phyloP scores from a whole-genome alignment of 2,329 filamentous ascomycete species.

The Alternaria atra region DNA sequence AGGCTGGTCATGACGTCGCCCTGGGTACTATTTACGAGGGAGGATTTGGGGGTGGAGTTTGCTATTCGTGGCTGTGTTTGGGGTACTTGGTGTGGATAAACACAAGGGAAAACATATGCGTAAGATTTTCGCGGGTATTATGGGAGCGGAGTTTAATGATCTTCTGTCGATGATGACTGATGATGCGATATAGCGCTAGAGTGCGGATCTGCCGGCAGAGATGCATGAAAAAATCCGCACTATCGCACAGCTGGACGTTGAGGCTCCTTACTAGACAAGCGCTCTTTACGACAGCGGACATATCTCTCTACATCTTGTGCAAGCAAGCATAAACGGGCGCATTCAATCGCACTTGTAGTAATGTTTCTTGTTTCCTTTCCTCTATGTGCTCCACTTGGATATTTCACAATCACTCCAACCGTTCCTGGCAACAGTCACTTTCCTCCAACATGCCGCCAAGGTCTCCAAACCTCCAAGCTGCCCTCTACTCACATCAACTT shows the following conservation, averaged over 20 bases:
- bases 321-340: not conserved
- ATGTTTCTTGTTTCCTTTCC: constrained; percentile 20
- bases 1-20: constrained; percentile 13
- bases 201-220: constrained; percentile 6
- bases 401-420: constrained; percentile 10
- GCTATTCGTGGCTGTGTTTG: constrained; percentile 7
- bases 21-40: not conserved
- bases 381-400: constrained; percentile 26
- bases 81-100: not conserved
- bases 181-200: constrained; percentile 6
- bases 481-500: not conserved
- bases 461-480: constrained; percentile 2
- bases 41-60: not conserved
- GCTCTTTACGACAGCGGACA: not conserved
- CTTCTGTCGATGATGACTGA: constrained; percentile 2
- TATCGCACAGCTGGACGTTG: not conserved
- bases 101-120: not conserved
- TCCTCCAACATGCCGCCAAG: constrained; percentile 4
- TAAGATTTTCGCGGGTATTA: constrained; percentile 1
- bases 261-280: not conserved
- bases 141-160: constrained; percentile 6
- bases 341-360: not conserved
- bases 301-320: not conserved
- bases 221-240: not conserved
- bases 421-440: not conserved